Evolutionary conservation across 2,329 filamentous ascomycete genomes (phyloP).

Genomic region (Cryphonectria naterciae): DNA sequence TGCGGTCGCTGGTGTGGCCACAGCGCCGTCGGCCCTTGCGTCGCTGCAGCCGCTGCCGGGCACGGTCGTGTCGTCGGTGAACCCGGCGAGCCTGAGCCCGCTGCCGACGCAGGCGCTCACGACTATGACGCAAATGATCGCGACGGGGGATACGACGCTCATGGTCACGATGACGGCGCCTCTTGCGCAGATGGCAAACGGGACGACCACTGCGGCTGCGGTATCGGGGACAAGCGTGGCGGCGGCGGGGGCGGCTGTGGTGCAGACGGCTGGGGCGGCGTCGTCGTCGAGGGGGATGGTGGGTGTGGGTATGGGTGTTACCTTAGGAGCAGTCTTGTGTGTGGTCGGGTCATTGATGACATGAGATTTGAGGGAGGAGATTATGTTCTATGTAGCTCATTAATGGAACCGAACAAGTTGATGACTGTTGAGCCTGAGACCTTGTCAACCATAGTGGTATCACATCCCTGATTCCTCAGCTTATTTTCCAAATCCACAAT

Average conservation of each 20-base stretch:
- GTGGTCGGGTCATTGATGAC: constrained; percentile 15
- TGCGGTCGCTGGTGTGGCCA: neutral
- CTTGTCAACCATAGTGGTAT: neutral
- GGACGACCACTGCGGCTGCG: neutral
- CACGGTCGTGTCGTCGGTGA: neutral
- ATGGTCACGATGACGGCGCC: constrained; percentile 23
- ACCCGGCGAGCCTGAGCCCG: constrained; percentile 17
- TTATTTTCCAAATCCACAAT: neutral
- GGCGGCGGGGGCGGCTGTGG: neutral
- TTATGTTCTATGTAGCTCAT: constrained; percentile 1
- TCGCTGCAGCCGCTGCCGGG: constrained; percentile 22
- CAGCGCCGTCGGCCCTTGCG: neutral
- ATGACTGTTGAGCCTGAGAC: neutral
- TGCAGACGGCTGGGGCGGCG: constrained; percentile 15
- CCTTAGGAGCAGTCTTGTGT: constrained; percentile 7
- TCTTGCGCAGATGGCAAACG: neutral
- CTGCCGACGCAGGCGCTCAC: constrained; percentile 20
- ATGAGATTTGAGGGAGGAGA: neutral
- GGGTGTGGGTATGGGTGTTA: constrained; percentile 16
- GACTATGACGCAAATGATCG: constrained; percentile 18
- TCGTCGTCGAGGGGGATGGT: neutral
- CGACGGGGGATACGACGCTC: constrained; percentile 6
- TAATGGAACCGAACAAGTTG: neutral
- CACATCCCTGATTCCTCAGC: neutral
- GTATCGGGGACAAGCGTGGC: neutral